Base-by-base conservation (phyloP, 257 asterid species). In the Cruciata laevipes region DNA sequence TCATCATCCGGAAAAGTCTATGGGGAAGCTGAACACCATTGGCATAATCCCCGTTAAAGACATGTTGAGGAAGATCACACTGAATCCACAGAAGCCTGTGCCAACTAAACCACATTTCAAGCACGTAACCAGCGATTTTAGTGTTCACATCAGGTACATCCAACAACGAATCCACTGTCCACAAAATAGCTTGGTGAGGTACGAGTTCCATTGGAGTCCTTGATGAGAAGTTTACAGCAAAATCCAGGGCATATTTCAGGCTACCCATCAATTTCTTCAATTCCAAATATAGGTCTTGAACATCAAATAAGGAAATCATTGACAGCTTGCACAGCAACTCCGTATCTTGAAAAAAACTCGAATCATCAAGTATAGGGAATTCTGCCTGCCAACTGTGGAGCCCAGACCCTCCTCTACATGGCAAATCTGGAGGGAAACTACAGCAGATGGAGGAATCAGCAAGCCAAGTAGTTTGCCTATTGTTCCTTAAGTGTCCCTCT, bases 21-120 rank as follows among this genome's bases (percentile, higher is more conserved):
- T 72, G 76, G 27, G 96, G 95, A 14, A 88, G 77, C 71, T 77
- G 30, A 69, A 73, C 59, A 64, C 76, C 78, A 75, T 52, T 68
- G 63, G 69, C 56, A 55, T 74, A 82, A 32, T 72, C 79, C 69
- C 76, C 75, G 31, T 79, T 72, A 31, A 40, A 32, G 63, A 44
- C 67, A 72, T 78, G 90, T 82, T 85, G 73, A 69, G 67, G 57
- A 69, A 27, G 47, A 81, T 89, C 87, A 68, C 82, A 78, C 66
- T 66, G 70, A 35, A 73, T 83, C 99, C 99, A 94, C 72, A 90
- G 81, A 72, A 83, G 74, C 79, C 77, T 72, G 74, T 90, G 99
- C 99, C 99, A 94, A 69, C 83, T 80, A 74, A 78, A 81, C 99
- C 99, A 94, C 95, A 94, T 80, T 73, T 89, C 97, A 70, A 84